Evolutionary conservation across 768 basidiomycete genomes (phyloP).

Genomic region (Mycena maculata): DNA sequence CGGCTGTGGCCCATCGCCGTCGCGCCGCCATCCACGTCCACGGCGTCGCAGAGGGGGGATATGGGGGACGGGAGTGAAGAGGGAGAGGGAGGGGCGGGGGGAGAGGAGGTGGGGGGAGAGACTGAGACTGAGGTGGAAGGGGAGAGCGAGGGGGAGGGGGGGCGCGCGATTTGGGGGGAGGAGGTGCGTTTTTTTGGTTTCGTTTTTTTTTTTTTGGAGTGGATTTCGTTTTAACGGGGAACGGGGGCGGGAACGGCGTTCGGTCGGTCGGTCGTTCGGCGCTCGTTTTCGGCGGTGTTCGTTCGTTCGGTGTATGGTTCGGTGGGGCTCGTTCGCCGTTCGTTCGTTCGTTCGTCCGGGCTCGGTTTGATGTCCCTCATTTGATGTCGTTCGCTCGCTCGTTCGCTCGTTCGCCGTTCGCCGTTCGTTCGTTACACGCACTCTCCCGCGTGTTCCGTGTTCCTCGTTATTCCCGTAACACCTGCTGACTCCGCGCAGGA

Average conservation of each 20-base stretch:
- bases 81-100: neutral
- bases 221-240: no score
- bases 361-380: no score
- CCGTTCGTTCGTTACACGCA: neutral
- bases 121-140: constrained; percentile 18
- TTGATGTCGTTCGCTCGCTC: no score
- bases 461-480: neutral
- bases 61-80: neutral
- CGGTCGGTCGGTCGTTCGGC: neutral
- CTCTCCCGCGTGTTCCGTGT: neutral
- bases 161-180: constrained; percentile 28
- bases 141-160: constrained; percentile 12
- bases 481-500: constrained; percentile 6
- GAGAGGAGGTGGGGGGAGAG: neutral
- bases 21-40: neutral
- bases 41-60: neutral
- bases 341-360: no score
- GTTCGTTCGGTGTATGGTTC: neutral
- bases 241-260: no score
- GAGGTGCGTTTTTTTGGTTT: constrained; percentile 16
- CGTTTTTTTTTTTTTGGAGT: neutral
- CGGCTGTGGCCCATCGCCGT: constrained; percentile 26
- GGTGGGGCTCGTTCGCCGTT: no score
- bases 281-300: neutral
- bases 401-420: no score